phyloP scores from a whole-genome alignment of 169 alveolate species.

The Eimeria mitis region DNA sequence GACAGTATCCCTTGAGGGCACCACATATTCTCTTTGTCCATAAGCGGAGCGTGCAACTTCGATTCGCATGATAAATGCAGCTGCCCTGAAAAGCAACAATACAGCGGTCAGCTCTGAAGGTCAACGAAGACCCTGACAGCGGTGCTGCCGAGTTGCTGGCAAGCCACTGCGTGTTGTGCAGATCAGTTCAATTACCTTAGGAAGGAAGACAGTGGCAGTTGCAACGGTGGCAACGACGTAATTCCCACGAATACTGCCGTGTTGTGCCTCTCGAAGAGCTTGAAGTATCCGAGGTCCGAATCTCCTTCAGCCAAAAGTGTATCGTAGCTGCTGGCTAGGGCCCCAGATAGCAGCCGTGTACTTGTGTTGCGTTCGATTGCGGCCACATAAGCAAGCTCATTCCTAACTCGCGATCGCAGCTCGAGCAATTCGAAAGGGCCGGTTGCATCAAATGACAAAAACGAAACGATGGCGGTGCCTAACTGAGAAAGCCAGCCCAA shows the following conservation, averaged over 20 bases:
- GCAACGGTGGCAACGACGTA: constrained; percentile 54
- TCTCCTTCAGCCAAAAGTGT: constrained; percentile 58
- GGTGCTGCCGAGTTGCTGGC: background rate
- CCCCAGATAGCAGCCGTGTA: constrained; percentile 61
- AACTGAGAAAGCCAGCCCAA: constrained; percentile 59
- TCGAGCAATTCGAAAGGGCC: constrained; percentile 67
- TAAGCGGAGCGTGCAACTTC: constrained; percentile 68
- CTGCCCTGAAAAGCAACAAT: constrained; percentile 20
- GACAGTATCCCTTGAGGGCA: constrained; percentile 72
- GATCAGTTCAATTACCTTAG: constrained; percentile 22
- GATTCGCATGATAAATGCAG: constrained; percentile 70
- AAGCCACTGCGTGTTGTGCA: background rate
- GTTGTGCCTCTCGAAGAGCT: constrained; percentile 64
- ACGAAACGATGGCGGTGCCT: constrained; percentile 63
- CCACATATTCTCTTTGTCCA: constrained; percentile 66
- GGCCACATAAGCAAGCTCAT: constrained; percentile 57
- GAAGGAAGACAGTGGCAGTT: constrained; percentile 65
- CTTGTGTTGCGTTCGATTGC: constrained; percentile 69
- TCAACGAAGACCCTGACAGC: background rate
- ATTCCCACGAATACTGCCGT: constrained; percentile 72
- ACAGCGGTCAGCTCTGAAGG: background rate
- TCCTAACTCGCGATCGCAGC: constrained; percentile 59
- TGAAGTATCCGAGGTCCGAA: constrained; percentile 64
- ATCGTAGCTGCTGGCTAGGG: constrained; percentile 42
- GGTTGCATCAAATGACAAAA: constrained; percentile 49